Base-by-base conservation (phyloP, 164 flowering plant species). In the Macadamia integrifolia region DNA sequence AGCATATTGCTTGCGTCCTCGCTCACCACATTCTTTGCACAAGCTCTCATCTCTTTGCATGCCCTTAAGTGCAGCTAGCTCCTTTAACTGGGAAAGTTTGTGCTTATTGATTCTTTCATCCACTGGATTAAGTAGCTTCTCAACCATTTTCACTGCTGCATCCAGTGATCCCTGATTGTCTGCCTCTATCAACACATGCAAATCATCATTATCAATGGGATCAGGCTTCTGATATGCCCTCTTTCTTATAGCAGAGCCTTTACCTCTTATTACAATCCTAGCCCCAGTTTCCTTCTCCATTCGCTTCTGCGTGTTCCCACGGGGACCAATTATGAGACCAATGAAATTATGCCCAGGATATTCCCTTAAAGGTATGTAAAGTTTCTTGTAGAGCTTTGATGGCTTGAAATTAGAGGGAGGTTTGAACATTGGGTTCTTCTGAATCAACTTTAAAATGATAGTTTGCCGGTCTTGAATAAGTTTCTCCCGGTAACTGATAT, bases 201-300 rank as follows among this genome's bases (percentile, higher is more conserved):
- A 69, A 48, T 83, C 86, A 9, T 82, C 85, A 52, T 71, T 61
- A 31, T 79, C 80, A 58, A 66, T 55, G 58, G 61, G 62, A 56
- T 69, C 69, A 53, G 55, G 65, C 58, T 74, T 76, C 48, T 60
- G 70, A 29, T 28, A 31, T 52, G 31, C 12, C 14, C 23, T 49
- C 48, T 43, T 30, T 1, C 46, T 60, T 30, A 58, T 71, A 15
- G 17, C 42, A 29, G 80, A 77, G 8, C 82, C 86, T 70, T 69
- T 76, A 44, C 88, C 86, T 64, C 80, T 73, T 13, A 85, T 30
- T 1, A 40, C 3, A 60, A 85, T 77, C 77, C 43, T 81, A 1
- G 88, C 85, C 5, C 86, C 86, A 50, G 82, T 80, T 70, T 83
- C 75, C 58, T 62, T 78, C 75, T 85, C 80, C 86, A 85, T 78